phyloP scores from a whole-genome alignment of 2,329 filamentous ascomycete species.

The Aspergillus transmontanensis region DNA sequence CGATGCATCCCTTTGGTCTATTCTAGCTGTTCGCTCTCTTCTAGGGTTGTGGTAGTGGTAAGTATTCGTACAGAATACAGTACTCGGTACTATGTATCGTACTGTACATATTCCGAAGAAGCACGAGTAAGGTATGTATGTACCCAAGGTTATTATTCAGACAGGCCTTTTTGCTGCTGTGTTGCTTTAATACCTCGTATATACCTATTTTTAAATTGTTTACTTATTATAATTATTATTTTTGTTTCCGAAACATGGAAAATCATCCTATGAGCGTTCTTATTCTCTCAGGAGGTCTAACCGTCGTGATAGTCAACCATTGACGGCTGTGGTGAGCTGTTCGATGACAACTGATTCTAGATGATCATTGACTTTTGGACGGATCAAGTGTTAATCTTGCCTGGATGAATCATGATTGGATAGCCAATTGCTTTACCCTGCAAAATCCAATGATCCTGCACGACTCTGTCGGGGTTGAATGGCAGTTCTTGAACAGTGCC shows the following conservation, averaged over 20 bases:
- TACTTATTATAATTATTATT: background rate
- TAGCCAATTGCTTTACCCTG: constrained; percentile 6
- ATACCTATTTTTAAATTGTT: background rate
- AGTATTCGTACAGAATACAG: background rate
- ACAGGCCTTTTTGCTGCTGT: background rate
- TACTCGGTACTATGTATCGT: background rate
- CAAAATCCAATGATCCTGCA: constrained; percentile 21
- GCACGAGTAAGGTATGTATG: background rate
- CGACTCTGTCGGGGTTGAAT: constrained; percentile 19
- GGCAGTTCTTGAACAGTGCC: constrained; percentile 1
- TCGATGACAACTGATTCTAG: constrained; percentile 17
- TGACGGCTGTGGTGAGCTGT: constrained; percentile 22
- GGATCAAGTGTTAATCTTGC: constrained; percentile 22
- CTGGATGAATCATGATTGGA: constrained; percentile 19
- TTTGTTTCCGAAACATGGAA: background rate
- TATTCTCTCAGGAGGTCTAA: background rate
- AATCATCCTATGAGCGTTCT: background rate
- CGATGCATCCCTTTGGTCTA: background rate
- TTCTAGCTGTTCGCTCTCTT: background rate
- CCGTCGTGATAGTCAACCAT: constrained; percentile 11
- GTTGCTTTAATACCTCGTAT: background rate
- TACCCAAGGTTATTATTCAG: background rate
- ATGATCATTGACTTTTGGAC: constrained; percentile 24
- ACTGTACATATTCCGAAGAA: background rate
- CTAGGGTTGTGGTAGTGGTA: background rate